phyloP scores from a whole-genome alignment of 192 early-diverging fungal genomes.

The Podila verticillata region DNA sequence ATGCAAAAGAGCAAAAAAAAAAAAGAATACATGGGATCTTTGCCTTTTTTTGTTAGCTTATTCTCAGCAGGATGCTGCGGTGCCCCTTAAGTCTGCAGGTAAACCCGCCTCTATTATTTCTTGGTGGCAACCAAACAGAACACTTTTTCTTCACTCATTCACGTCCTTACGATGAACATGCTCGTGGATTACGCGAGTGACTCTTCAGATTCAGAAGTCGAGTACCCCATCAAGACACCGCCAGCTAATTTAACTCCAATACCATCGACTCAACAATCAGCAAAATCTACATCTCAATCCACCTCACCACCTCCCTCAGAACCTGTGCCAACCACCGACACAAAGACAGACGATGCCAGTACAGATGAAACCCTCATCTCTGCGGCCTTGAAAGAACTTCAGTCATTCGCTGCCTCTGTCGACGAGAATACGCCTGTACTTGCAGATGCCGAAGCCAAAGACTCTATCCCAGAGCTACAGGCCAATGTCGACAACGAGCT shows the following conservation, averaged over 20 bases:
- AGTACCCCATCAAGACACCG: neutral
- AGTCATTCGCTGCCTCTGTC: slow-evolving; percentile 32
- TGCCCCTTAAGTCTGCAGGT: neutral
- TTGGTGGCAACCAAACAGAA: neutral
- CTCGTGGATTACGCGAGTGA: slow-evolving; percentile 41
- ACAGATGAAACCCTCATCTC: slow-evolving; percentile 12
- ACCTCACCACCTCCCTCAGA: neutral
- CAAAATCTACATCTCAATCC: neutral
- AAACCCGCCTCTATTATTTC: neutral
- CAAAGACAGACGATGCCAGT: neutral
- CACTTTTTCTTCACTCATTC: neutral
- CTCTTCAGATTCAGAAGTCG: slow-evolving; percentile 9
- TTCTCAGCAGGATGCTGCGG: neutral
- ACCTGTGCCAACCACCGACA: neutral
- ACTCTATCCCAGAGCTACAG: neutral
- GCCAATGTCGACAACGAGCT: neutral
- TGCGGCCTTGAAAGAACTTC: slow-evolving; percentile 21
- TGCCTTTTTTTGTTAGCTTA: too few species aligned
- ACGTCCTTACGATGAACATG: slow-evolving; percentile 11
- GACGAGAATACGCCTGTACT: neutral
- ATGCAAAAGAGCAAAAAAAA: too few species aligned
- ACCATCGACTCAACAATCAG: neutral
- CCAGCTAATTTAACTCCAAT: neutral
- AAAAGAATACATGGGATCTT: too few species aligned
- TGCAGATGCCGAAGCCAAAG: neutral